Percentiles rank a stretch among this genome's conserved stretches.
Conservation (phyloP, 2,329 filamentous ascomycete species). For the Annulohypoxylon truncatum region DNA sequence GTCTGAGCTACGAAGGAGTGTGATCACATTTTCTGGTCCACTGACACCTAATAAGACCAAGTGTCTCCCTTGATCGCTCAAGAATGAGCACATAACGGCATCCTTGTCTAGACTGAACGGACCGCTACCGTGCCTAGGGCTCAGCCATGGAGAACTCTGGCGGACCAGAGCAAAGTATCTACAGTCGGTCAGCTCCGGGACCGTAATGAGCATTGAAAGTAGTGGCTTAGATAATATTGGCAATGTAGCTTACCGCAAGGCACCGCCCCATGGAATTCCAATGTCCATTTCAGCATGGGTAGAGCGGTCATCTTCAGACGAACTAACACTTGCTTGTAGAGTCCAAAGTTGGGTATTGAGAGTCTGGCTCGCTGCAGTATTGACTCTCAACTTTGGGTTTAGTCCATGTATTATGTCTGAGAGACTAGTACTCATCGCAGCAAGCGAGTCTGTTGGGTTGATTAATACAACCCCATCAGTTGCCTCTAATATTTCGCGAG, state of each 20-base stretch:
- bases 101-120: slow-evolving; percentile 79
- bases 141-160: slow-evolving; percentile 85
- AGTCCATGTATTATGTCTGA: slow-evolving; percentile 67
- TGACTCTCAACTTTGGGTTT: slow-evolving; percentile 66
- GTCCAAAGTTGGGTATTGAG: slow-evolving; percentile 77
- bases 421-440: slow-evolving; percentile 55
- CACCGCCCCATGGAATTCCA: slow-evolving; percentile 70
- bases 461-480: slow-evolving; percentile 73
- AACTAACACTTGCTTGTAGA: slow-evolving; percentile 67
- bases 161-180: slow-evolving; percentile 87
- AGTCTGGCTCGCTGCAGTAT: slow-evolving; percentile 70
- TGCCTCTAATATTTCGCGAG: slow-evolving; percentile 70
- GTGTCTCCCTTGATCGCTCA: slow-evolving; percentile 76
- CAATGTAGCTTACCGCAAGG: slow-evolving; percentile 60
- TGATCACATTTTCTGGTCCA: slow-evolving; percentile 76
- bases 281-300: slow-evolving; percentile 67
- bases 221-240: background rate
- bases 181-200: slow-evolving; percentile 36
- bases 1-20: slow-evolving; percentile 73
- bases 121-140: slow-evolving; percentile 82
- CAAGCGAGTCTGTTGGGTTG: slow-evolving; percentile 50
- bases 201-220: background rate
- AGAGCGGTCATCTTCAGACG: slow-evolving; percentile 69
- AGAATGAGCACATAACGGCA: slow-evolving; percentile 80
- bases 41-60: slow-evolving; percentile 83